Base-by-base conservation (phyloP, 1,139 yeast genomes). In the Geotrichum bryndzae region DNA sequence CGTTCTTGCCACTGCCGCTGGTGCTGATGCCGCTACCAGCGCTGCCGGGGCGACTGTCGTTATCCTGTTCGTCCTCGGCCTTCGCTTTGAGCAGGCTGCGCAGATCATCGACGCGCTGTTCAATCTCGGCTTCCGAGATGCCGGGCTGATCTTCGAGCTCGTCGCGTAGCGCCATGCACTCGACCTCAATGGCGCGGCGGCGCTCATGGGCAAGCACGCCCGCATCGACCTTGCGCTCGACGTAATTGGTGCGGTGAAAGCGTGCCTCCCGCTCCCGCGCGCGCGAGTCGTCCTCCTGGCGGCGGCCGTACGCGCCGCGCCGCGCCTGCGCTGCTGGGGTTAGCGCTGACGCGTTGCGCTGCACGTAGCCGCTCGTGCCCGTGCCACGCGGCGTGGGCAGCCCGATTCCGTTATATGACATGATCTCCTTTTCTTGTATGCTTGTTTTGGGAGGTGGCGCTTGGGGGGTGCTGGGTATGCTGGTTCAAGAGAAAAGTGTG, bases 351-450 rank as follows among this genome's bases (percentile, higher is more conserved):
- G 77, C 66, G 66, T 81, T 87, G 61, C 79, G 76, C 69, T 86
- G 88, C 3, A 88, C 79, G 69, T 81, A 80, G 0, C 95, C 95
- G 53, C 87, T 86, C 0, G 94, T 87, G 0, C 90, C 90, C 0
- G 88, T 78, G 0, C 95, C 95, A 61, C 90, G 76, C 0, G 88
- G 84, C 0, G 87, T 82, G 56, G 79, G 79, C 33, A 86, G 76
- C 0, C 91, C 91, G 58, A 87, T 80, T 23, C 89, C 87, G 72
- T 85, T 85, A 70, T 84, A 84, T 25, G 88, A 83, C 90, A 85
- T 85, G 35, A 22, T 27, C 10, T 46, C 11, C 11, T 46, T 11
- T 27, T 27, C 5, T 13, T n/a, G 11, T 13, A 4, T 50, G 27
- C 31, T 18, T 18, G 18, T 18, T 18, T 1, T 18, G 18, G 18